Evolutionary conservation across 306 rosid species (phyloP).

Genomic region (Erythrophleum fordii): DNA sequence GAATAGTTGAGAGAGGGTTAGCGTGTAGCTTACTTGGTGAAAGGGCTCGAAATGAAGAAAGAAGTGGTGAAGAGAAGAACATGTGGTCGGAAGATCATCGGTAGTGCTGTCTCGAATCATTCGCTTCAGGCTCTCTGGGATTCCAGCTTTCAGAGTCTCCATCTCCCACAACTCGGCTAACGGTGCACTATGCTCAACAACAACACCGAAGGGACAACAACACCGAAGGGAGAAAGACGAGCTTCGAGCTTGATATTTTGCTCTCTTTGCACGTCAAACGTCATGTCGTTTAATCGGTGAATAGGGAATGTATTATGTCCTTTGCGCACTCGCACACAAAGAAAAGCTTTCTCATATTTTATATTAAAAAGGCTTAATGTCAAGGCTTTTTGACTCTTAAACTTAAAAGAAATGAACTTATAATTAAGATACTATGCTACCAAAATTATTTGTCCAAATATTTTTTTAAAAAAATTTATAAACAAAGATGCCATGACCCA

Average conservation of each 20-base stretch:
- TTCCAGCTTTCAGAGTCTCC: constrained; percentile 74
- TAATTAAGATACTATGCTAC: too few relatives aligned
- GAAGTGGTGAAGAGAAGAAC: constrained; percentile 62
- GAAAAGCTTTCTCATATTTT: not conserved
- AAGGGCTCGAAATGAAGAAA: constrained; percentile 66
- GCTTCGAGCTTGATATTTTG: not conserved
- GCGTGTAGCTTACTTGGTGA: constrained; percentile 54
- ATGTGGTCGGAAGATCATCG: constrained; percentile 54
- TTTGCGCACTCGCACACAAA: not conserved
- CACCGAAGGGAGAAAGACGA: not conserved
- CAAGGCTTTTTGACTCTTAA: too few relatives aligned
- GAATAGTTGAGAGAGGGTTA: not conserved
- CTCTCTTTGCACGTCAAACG: not conserved
- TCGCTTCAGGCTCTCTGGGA: constrained; percentile 65
- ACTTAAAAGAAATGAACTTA: too few relatives aligned
- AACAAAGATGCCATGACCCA: too few relatives aligned
- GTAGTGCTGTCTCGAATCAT: constrained; percentile 47
- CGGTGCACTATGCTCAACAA: not conserved
- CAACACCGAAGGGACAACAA: too few relatives aligned
- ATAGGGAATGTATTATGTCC: not conserved
- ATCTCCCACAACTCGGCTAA: constrained; percentile 36
- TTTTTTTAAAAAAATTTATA: too few relatives aligned
- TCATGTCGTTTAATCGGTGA: not conserved
- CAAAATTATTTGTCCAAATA: too few relatives aligned
- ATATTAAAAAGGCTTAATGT: too few relatives aligned